phyloP scores from a whole-genome alignment of 1,284 basidiomycete species.

The Amylostereum areolatum region DNA sequence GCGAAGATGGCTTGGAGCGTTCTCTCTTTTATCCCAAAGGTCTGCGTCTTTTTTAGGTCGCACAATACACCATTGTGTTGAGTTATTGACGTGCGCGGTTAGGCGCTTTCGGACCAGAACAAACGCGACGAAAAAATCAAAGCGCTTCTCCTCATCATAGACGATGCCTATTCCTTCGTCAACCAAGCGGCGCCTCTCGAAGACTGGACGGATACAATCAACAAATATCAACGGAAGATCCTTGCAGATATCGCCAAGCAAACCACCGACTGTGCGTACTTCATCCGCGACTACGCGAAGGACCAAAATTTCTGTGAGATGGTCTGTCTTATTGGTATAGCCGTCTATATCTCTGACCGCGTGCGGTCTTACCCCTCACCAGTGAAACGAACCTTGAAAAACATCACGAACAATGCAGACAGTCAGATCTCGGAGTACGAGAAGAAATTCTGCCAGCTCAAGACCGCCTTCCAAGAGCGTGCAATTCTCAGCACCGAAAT shows the following conservation, averaged over 20 bases:
- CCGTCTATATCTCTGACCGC: no score
- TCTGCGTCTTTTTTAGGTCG: no score
- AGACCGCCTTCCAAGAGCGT: slow-evolving; percentile 2
- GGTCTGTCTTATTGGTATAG: no score
- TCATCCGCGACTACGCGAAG: not conserved
- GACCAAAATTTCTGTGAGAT: not conserved
- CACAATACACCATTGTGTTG: no score
- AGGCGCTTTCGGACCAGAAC: slow-evolving; percentile 8
- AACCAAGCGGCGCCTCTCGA: not conserved
- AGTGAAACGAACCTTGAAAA: not conserved
- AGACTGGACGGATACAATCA: not conserved
- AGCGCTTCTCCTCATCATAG: not conserved
- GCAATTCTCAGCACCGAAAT: slow-evolving; percentile 4
- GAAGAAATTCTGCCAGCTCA: slow-evolving; percentile 7
- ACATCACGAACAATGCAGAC: slow-evolving; percentile 1
- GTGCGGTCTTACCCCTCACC: no score
- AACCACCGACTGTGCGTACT: not conserved
- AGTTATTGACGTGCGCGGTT: not conserved
- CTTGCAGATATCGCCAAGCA: slow-evolving; percentile 1
- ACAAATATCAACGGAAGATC: not conserved
- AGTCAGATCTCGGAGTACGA: slow-evolving; percentile 4
- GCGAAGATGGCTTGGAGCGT: slow-evolving; percentile 13
- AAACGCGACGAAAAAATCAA: not conserved
- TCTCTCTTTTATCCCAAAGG: slow-evolving; percentile 12
- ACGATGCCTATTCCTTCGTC: not conserved